Evolutionary conservation across 2,329 filamentous ascomycete species (phyloP).

Genomic region (Graphilbum sp.): DNA sequence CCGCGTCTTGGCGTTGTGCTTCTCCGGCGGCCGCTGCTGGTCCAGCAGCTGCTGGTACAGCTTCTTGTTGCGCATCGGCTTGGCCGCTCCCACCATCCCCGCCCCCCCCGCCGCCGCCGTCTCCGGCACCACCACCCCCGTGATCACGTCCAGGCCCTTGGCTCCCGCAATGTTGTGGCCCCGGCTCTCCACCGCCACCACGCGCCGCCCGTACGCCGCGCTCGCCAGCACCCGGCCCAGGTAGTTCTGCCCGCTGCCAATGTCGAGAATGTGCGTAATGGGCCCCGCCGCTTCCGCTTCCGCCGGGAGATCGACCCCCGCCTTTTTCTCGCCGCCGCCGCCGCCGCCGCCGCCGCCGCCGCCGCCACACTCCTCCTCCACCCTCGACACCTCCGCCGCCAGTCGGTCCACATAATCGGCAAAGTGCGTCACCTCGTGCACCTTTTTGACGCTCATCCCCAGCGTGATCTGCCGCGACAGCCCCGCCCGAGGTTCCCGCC

Average conservation of each 20-base stretch:
- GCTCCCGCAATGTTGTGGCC: slow-evolving; percentile 78
- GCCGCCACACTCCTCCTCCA: not conserved
- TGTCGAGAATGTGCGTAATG: slow-evolving; percentile 83
- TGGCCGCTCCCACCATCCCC: slow-evolving; percentile 42
- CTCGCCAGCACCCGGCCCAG: slow-evolving; percentile 76
- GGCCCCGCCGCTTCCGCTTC: slow-evolving; percentile 22
- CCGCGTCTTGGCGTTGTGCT: slow-evolving; percentile 23
- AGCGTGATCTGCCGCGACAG: slow-evolving; percentile 59
- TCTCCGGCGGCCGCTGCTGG: slow-evolving; percentile 19
- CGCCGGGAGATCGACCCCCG: too few relatives aligned
- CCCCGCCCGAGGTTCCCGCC: slow-evolving; percentile 24
- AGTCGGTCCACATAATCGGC: slow-evolving; percentile 62
- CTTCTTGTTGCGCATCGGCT: slow-evolving; percentile 72
- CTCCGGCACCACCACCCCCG: slow-evolving; percentile 53
- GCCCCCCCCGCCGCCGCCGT: slow-evolving; percentile 63
- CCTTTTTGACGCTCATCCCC: slow-evolving; percentile 93
- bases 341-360: not conserved
- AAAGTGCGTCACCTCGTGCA: slow-evolving; percentile 85
- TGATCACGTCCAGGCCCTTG: slow-evolving; percentile 66
- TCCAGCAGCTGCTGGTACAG: slow-evolving; percentile 42
- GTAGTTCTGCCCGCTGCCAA: slow-evolving; percentile 94
- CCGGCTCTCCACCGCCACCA: slow-evolving; percentile 81
- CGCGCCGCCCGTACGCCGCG: slow-evolving; percentile 67
- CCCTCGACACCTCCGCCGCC: slow-evolving; percentile 37
- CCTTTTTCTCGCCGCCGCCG: not conserved